phyloP scores from a whole-genome alignment of 2,329 filamentous ascomycete genomes.

The Phialocephala subalpina region DNA sequence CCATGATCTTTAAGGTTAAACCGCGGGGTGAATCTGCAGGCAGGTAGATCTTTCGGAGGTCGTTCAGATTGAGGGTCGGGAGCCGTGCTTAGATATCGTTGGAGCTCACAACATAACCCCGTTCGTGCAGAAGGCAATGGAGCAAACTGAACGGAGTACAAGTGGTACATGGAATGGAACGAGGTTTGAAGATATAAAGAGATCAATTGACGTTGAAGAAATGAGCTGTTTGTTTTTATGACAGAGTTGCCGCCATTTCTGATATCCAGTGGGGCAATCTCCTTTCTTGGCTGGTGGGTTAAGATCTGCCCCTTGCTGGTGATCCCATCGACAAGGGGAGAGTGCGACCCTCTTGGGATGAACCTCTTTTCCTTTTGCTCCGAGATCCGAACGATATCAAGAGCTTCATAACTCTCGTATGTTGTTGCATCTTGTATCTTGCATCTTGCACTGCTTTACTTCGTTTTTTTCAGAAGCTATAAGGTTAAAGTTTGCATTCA shows the following conservation, averaged over 20 bases:
- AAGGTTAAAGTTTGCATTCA: no score
- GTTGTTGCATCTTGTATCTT: not conserved
- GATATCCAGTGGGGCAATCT: slow-evolving; percentile 5
- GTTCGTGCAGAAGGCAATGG: not conserved
- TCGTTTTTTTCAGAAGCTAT: not conserved
- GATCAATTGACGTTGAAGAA: not conserved
- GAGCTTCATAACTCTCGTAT: not conserved
- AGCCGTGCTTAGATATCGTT: not conserved
- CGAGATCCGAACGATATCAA: not conserved
- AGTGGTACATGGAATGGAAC: not conserved
- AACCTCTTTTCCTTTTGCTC: not conserved
- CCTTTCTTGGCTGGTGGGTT: not conserved
- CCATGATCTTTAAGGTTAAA: slow-evolving; percentile 14
- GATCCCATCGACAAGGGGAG: slow-evolving; percentile 5
- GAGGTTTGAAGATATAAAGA: slow-evolving; percentile 2
- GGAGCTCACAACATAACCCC: not conserved
- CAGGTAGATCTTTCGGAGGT: no score
- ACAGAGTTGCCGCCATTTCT: not conserved
- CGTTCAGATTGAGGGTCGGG: no score
- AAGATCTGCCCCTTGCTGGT: not conserved
- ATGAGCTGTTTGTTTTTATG: not conserved
- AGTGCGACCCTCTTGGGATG: not conserved
- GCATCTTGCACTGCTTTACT: not conserved
- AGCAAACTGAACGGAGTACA: not conserved
- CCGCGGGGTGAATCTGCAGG: not conserved